Evolutionary conservation across 495 filamentous ascomycete genomes (phyloP).

Genomic region (Aspergillus panamensis): DNA sequence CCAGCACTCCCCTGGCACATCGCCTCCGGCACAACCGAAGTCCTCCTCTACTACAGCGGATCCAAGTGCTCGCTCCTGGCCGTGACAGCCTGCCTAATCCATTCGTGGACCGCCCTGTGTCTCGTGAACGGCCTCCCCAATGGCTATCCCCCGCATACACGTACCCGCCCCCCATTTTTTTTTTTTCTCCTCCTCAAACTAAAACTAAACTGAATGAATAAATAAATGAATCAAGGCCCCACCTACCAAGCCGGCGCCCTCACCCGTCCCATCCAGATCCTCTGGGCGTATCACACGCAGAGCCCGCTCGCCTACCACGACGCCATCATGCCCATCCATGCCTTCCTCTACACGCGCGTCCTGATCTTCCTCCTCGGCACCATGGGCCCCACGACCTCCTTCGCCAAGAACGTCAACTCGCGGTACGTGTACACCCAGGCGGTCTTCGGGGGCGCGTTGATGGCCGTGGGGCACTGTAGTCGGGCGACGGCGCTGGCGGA

Average conservation of each 20-base stretch:
- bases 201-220: too few species aligned
- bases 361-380: conserved; percentile 11
- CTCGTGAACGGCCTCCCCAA: conserved; percentile 12
- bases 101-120: conserved; percentile 5
- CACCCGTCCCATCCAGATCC: conserved; percentile 5
- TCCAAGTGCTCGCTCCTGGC: conserved; percentile 7
- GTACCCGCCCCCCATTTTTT: conserved; percentile 1
- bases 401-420: conserved; percentile 13
- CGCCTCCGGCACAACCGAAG: background rate
- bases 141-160: conserved; percentile 14
- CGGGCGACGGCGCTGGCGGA: background rate
- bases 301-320: conserved; percentile 10
- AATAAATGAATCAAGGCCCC: too few species aligned
- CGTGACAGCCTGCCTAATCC: conserved; percentile 6
- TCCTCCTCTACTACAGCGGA: conserved; percentile 8
- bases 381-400: conserved; percentile 12
- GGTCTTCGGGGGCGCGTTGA: conserved; percentile 9
- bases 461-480: conserved; percentile 11
- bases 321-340: conserved; percentile 16
- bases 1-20: conserved; percentile 11
- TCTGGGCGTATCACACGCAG: conserved; percentile 15
- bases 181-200: too few species aligned
- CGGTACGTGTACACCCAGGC: conserved; percentile 12
- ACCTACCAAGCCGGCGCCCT: conserved; percentile 14
- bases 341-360: conserved; percentile 10